Evolutionary conservation across 1,284 basidiomycete species (phyloP).

Genomic region (Acaromyces ingoldii): DNA sequence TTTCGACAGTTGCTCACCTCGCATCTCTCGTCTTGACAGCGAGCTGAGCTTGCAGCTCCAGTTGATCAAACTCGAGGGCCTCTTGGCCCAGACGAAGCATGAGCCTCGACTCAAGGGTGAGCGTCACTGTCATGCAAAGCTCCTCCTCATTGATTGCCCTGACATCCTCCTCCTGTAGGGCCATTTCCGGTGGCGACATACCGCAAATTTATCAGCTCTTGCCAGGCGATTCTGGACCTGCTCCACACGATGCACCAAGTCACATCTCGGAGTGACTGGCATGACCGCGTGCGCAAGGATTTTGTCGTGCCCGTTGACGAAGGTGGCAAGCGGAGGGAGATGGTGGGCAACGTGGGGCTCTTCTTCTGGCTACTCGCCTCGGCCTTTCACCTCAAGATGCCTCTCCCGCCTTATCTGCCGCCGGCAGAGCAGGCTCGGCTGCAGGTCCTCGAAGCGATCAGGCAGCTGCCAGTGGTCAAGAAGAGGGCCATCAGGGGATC

Average conservation of each 20-base stretch:
- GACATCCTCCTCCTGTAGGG: too few species aligned
- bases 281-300: slow-evolving; percentile 62
- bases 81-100: slow-evolving; percentile 80
- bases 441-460: slow-evolving; percentile 58
- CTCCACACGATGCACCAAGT: slow-evolving; percentile 93
- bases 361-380: slow-evolving; percentile 83
- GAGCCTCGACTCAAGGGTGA: slow-evolving; percentile 91
- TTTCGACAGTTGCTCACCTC: too few species aligned
- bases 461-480: slow-evolving; percentile 72
- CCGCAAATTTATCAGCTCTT: slow-evolving; percentile 71
- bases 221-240: slow-evolving; percentile 69
- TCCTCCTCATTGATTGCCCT: too few species aligned
- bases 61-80: slow-evolving; percentile 61
- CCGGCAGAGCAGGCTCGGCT: slow-evolving; percentile 78
- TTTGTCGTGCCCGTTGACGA: slow-evolving; percentile 74
- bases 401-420: slow-evolving; percentile 88
- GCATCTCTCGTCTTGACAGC: too few species aligned
- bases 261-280: slow-evolving; percentile 88
- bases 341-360: slow-evolving; percentile 83
- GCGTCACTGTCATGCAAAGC: too few species aligned
- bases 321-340: slow-evolving; percentile 69
- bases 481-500: slow-evolving; percentile 56
- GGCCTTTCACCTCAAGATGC: slow-evolving; percentile 80
- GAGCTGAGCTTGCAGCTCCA: slow-evolving; percentile 88
- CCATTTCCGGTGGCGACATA: slow-evolving; percentile 63